Conservation (phyloP, 2,329 filamentous ascomycete genomes). For the Tolypocladium capitatum region DNA sequence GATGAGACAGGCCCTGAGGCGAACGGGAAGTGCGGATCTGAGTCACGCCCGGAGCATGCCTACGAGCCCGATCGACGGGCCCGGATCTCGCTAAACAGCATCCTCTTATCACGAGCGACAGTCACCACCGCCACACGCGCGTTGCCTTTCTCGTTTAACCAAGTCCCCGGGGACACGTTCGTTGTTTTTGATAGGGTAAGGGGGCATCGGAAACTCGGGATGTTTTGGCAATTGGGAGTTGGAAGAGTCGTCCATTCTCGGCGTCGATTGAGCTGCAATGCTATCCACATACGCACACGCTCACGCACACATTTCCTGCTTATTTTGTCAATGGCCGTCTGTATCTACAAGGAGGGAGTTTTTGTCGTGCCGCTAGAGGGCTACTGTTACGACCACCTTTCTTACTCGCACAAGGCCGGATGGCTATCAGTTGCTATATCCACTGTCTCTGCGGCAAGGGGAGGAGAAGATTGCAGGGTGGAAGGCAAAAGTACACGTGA, state of each 20-base stretch:
- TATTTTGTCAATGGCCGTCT: background rate
- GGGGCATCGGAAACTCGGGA: slow-evolving; percentile 1
- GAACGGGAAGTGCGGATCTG: slow-evolving; percentile 75
- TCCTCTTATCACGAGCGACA: background rate
- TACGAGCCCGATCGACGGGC: slow-evolving; percentile 40
- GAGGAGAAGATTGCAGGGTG: background rate
- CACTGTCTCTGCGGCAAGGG: background rate
- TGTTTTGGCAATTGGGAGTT: slow-evolving; percentile 4
- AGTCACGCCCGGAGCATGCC: slow-evolving; percentile 41
- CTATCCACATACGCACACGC: background rate
- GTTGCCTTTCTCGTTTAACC: background rate
- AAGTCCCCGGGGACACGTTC: background rate
- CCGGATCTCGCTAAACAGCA: slow-evolving; percentile 14
- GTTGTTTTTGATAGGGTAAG: slow-evolving; percentile 3
- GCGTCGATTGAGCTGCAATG: slow-evolving; percentile 1
- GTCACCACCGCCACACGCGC: background rate
- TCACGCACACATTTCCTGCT: background rate
- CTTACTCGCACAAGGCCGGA: background rate
- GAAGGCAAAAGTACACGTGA: background rate
- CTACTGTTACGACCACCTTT: background rate
- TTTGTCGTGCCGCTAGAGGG: background rate
- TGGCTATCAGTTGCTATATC: background rate
- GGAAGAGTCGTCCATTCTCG: slow-evolving; percentile 1
- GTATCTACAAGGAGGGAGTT: background rate
- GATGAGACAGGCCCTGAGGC: slow-evolving; percentile 77